A percentile compares a stretch with the other conserved stretches of the same genome.
Evolutionary conservation across 2,329 filamentous ascomycete species (phyloP).

Genomic region (Aspergillus niger): DNA sequence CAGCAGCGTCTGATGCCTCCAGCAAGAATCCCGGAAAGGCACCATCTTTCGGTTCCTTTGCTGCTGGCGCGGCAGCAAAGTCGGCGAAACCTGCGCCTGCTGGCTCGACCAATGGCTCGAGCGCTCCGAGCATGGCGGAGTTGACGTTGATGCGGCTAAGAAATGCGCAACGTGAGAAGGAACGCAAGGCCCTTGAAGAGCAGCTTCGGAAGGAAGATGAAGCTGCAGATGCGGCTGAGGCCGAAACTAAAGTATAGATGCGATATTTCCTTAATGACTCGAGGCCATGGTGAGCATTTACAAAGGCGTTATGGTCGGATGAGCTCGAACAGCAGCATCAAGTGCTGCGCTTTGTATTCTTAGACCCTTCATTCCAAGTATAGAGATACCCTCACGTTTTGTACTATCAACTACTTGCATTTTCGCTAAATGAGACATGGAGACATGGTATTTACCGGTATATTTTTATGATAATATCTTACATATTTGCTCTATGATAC

Average conservation of each 20-base stretch:
- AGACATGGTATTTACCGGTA: neutral
- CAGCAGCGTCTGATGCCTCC: constrained; percentile 18
- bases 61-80: constrained; percentile 32
- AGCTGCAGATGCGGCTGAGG: constrained; percentile 40
- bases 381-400: constrained; percentile 18
- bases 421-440: neutral
- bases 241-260: constrained; percentile 17
- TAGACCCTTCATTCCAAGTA: constrained; percentile 7
- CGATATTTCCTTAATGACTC: neutral
- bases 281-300: neutral
- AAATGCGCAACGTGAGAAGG: constrained; percentile 57
- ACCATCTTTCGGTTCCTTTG: constrained; percentile 47
- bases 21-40: constrained; percentile 34
- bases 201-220: constrained; percentile 55
- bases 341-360: neutral
- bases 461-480: constrained; percentile 14
- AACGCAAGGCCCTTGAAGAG: constrained; percentile 56
- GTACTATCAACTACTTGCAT: neutral
- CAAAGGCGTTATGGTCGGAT: neutral
- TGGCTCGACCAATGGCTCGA: constrained; percentile 28
- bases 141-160: constrained; percentile 59
- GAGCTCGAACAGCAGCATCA: neutral
- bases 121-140: constrained; percentile 47
- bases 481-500: constrained; percentile 22
- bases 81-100: constrained; percentile 30